Evolutionary conservation across 139 green algal genomes (phyloP).

Genomic region (Limnomonas spitsbergensis): DNA sequence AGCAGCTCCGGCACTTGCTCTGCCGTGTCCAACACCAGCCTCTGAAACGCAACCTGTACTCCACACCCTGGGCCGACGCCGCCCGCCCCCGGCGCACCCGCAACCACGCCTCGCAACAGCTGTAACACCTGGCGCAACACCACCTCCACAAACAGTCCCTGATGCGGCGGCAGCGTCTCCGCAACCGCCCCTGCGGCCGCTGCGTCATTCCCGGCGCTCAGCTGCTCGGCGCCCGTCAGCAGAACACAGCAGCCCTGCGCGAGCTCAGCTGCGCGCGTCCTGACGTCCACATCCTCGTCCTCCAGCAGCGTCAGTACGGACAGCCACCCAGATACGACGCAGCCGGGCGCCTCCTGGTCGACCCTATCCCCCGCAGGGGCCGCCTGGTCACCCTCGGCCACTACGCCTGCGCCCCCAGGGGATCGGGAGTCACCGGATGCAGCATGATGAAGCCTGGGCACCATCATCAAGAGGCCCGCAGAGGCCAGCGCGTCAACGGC

Average conservation of each 20-base stretch:
- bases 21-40: not conserved
- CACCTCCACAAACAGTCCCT: slow-evolving; percentile 31
- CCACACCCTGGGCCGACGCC: no score
- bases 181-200: not conserved
- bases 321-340: slow-evolving; percentile 50
- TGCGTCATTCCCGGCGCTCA: no score
- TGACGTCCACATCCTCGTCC: slow-evolving; percentile 73
- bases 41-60: slow-evolving; percentile 9
- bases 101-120: not conserved
- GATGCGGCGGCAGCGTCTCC: not conserved
- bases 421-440: not conserved
- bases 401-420: not conserved
- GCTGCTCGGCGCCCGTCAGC: no score
- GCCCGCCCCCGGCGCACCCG: not conserved
- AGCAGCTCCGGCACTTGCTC: not conserved
- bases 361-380: not conserved
- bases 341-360: not conserved
- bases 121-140: slow-evolving; percentile 27
- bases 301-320: slow-evolving; percentile 58
- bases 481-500: slow-evolving; percentile 47
- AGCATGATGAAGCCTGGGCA: not conserved
- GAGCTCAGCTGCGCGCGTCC: slow-evolving; percentile 27
- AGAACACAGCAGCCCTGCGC: slow-evolving; percentile 9
- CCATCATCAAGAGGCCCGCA: slow-evolving; percentile 36
- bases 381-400: not conserved